phyloP scores from a whole-genome alignment of 1,284 basidiomycete genomes.

The Phellopilus nigrolimitatus region DNA sequence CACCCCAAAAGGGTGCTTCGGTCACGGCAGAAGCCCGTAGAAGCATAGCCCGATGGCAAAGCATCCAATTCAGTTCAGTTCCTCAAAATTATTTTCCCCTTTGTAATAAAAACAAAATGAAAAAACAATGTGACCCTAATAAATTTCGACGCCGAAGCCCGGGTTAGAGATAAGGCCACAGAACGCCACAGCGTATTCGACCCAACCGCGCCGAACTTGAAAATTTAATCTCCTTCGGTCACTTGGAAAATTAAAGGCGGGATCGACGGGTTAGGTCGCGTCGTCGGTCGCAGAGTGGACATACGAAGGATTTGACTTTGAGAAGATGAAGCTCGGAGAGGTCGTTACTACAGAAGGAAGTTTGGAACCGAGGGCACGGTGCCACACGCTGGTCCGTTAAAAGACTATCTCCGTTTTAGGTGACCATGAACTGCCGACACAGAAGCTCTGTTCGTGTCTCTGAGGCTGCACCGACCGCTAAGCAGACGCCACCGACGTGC shows the following conservation, averaged over 20 bases:
- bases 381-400: neutral
- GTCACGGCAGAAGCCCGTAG: neutral
- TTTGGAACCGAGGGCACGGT: slow-evolving; percentile 16
- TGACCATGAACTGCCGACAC: neutral
- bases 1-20: neutral
- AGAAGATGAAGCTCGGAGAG: neutral
- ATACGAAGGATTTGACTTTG: slow-evolving; percentile 11
- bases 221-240: neutral
- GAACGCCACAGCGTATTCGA: neutral
- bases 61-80: neutral
- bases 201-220: neutral
- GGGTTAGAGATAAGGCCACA: too few relatives aligned
- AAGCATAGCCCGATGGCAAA: neutral
- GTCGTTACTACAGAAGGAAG: slow-evolving; percentile 14
- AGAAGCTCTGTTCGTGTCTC: neutral
- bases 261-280: slow-evolving; percentile 12
- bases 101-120: neutral
- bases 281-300: neutral
- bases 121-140: too few relatives aligned
- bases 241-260: neutral
- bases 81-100: neutral
- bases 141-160: too few relatives aligned
- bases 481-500: neutral
- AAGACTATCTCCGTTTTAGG: slow-evolving; percentile 11
- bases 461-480: neutral